Conservation (phyloP, 208 protist species). For the Trypanosoma conorhini region DNA sequence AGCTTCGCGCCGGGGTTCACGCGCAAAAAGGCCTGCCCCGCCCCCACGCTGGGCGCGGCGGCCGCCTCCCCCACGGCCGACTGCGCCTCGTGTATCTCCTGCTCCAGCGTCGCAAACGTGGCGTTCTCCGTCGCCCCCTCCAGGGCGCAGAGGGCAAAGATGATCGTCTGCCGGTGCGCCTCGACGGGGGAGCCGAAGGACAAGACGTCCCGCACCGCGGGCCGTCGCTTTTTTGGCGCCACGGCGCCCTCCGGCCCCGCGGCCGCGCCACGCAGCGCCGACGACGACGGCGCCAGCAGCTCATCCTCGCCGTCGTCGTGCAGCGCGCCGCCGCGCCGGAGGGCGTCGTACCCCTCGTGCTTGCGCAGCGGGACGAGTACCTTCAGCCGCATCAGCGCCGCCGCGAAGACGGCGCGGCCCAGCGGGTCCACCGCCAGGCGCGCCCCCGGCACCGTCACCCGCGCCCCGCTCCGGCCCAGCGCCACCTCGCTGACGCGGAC, state of each 20-base stretch:
- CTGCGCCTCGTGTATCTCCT: constrained; percentile 61
- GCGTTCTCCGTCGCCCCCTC: constrained; percentile 64
- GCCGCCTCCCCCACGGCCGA: not conserved
- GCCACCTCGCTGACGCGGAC: constrained; percentile 96
- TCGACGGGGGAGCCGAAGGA: constrained; percentile 67
- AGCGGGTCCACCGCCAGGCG: constrained; percentile 95
- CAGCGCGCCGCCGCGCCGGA: constrained; percentile 2
- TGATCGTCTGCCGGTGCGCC: constrained; percentile 68
- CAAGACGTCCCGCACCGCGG: constrained; percentile 42
- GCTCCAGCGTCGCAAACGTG: constrained; percentile 75
- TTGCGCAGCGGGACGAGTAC: constrained; percentile 60
- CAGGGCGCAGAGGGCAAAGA: constrained; percentile 68
- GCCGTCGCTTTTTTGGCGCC: constrained; percentile 2
- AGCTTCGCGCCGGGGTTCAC: constrained; percentile 1
- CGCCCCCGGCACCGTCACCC: constrained; percentile 95
- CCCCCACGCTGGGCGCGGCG: constrained; percentile 2
- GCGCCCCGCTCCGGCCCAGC: constrained; percentile 96
- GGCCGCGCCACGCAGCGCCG: not conserved
- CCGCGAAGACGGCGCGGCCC: constrained; percentile 96
- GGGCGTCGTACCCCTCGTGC: constrained; percentile 32
- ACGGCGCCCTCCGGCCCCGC: constrained; percentile 4
- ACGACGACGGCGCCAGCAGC: constrained; percentile 8
- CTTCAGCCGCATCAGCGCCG: constrained; percentile 75
- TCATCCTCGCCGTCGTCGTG: constrained; percentile 27
- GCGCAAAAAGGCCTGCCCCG: constrained; percentile 26